Evolutionary conservation across 768 basidiomycete species (phyloP).

Genomic region (Udeniomyces megalosporus): DNA sequence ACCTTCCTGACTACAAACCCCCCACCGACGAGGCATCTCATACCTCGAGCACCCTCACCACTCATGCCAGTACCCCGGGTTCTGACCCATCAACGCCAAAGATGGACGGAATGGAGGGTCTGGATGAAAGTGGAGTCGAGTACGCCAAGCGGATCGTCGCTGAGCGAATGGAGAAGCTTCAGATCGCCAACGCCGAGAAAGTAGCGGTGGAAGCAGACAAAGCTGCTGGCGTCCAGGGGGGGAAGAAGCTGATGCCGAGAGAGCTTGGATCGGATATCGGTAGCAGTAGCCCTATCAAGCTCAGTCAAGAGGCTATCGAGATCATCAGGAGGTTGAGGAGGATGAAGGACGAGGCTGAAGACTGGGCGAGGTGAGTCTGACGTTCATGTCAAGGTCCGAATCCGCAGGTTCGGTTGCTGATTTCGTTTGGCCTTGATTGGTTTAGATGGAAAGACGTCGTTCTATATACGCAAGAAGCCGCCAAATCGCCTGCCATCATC

Average conservation of each 20-base stretch:
- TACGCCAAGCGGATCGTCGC: background rate
- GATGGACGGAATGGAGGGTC: conserved; percentile 2
- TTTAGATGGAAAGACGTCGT: conserved; percentile 31
- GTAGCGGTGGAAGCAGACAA: background rate
- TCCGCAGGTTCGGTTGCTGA: background rate
- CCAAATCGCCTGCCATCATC: conserved; percentile 11
- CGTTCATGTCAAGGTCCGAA: background rate
- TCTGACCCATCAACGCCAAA: conserved; percentile 8
- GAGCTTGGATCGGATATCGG: conserved; percentile 21
- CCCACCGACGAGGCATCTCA: background rate
- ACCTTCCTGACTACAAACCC: conserved; percentile 35
- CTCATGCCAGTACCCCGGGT: background rate
- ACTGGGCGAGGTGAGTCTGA: conserved; percentile 28
- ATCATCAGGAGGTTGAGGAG: conserved; percentile 27
- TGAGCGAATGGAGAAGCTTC: background rate
- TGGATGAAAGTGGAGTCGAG: conserved; percentile 22
- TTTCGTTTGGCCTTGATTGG: too few relatives aligned
- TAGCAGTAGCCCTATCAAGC: conserved; percentile 25
- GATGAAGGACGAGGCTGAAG: conserved; percentile 29
- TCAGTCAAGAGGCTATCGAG: conserved; percentile 29
- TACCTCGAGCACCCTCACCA: too few relatives aligned
- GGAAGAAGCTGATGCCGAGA: conserved; percentile 15
- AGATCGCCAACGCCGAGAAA: background rate
- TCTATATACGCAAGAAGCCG: conserved; percentile 23
- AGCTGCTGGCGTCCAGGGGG: background rate